A percentile compares a stretch with the other conserved stretches of the same genome.
phyloP scores from a whole-genome alignment of 23 red algal genomes.

The Gracilariopsis chorda region DNA sequence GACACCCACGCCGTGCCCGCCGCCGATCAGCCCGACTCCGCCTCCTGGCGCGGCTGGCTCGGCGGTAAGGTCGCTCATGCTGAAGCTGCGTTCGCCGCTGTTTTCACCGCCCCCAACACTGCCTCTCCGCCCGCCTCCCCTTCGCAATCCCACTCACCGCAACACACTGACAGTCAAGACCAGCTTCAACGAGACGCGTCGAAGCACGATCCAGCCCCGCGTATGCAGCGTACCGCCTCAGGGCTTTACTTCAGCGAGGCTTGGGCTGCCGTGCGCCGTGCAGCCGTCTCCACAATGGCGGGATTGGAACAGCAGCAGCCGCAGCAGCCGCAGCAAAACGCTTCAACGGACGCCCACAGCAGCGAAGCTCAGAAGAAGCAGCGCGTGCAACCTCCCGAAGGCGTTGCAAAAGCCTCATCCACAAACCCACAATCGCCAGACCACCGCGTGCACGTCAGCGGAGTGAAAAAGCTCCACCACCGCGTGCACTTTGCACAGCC shows the following conservation, averaged over 20 bases:
- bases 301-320: background rate
- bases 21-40: background rate
- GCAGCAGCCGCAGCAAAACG: background rate
- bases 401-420: background rate
- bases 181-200: background rate
- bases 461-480: background rate
- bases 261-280: conserved; percentile 22
- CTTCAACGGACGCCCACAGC: background rate
- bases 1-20: too few relatives aligned
- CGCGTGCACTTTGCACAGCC: background rate
- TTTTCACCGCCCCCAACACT: background rate
- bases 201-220: background rate
- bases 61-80: conserved; percentile 5
- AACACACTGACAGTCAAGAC: background rate
- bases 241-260: conserved; percentile 12
- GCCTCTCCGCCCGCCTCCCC: background rate
- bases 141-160: background rate
- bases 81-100: conserved; percentile 26
- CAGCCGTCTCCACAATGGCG: conserved; percentile 1
- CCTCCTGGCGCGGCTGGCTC: background rate
- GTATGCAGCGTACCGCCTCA: background rate
- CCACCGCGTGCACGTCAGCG: background rate
- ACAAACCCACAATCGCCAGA: background rate
- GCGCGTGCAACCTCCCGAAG: background rate
- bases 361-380: background rate